Evolutionary conservation across 441 rosid species (phyloP).

Genomic region (Populus hybrid): DNA sequence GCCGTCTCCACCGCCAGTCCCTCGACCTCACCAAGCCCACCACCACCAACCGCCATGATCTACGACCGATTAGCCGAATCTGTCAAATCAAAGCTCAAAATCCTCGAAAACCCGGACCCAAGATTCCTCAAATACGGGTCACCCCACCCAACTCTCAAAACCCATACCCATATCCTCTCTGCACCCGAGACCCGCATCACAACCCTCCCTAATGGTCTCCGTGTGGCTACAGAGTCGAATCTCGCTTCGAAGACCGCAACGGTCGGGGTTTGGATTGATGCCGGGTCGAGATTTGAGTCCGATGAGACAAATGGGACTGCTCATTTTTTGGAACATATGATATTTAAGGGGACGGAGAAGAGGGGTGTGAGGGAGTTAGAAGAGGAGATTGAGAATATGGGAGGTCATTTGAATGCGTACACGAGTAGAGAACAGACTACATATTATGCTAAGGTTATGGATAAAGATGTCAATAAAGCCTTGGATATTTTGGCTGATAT

Average conservation of each 20-base stretch:
- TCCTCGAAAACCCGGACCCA: constrained; percentile 71
- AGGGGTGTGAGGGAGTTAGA: constrained; percentile 57
- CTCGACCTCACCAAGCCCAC: constrained; percentile 30
- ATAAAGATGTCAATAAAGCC: constrained; percentile 61
- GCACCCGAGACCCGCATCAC: constrained; percentile 90
- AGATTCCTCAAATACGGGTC: constrained; percentile 91
- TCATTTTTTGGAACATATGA: constrained; percentile 93
- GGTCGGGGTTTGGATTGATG: constrained; percentile 99
- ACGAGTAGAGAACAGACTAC: constrained; percentile 94
- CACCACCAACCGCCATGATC: constrained; percentile 59
- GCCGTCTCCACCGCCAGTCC: constrained; percentile 32
- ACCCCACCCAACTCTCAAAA: constrained; percentile 60
- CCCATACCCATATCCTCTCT: constrained; percentile 75
- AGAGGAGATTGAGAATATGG: constrained; percentile 88
- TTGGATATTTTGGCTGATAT: constrained; percentile 82
- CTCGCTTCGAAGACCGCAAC: constrained; percentile 80
- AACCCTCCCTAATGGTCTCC: constrained; percentile 78
- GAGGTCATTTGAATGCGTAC: constrained; percentile 89
- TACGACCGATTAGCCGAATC: constrained; percentile 77
- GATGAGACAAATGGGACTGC: constrained; percentile 83
- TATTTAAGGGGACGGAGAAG: constrained; percentile 77
- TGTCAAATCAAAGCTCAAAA: constrained; percentile 53
- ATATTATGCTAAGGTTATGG: constrained; percentile 81
- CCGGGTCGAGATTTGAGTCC: constrained; percentile 88
- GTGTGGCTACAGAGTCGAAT: constrained; percentile 87